Conservation (phyloP, 2,329 filamentous ascomycete genomes). For the Aspergillus tubingensis region DNA sequence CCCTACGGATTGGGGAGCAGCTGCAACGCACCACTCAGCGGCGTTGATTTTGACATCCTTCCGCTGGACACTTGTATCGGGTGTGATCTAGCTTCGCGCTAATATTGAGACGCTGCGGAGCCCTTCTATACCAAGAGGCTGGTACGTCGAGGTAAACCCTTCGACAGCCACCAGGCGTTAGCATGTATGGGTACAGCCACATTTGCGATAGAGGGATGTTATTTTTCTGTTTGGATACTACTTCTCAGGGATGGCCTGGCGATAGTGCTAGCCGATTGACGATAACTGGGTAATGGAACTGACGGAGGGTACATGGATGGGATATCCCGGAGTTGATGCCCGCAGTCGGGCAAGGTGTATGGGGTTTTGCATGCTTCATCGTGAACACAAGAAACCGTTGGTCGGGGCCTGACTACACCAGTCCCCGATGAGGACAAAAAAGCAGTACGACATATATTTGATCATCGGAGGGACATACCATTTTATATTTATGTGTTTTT, state of each 20-base stretch:
- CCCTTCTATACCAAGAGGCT: neutral
- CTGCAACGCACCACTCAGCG: slow-evolving; percentile 33
- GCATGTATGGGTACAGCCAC: slow-evolving; percentile 22
- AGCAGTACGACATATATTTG: slow-evolving; percentile 1
- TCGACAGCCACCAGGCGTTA: slow-evolving; percentile 13
- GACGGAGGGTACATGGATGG: slow-evolving; percentile 12
- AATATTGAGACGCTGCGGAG: neutral
- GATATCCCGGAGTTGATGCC: slow-evolving; percentile 3
- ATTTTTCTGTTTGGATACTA: slow-evolving; percentile 24
- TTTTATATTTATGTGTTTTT: neutral
- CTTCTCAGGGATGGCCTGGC: slow-evolving; percentile 11
- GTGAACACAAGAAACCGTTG: neutral
- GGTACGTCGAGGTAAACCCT: neutral
- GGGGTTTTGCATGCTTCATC: slow-evolving; percentile 5
- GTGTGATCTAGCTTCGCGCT: neutral
- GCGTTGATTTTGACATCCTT: slow-evolving; percentile 14
- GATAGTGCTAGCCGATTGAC: slow-evolving; percentile 7
- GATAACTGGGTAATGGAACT: slow-evolving; percentile 9
- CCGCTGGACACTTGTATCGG: neutral
- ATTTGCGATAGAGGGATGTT: slow-evolving; percentile 19
- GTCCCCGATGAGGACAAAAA: neutral
- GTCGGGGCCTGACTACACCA: neutral
- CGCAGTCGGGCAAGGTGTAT: slow-evolving; percentile 2
- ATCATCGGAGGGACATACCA: slow-evolving; percentile 5
- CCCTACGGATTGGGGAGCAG: slow-evolving; percentile 58